These are phyloP conservation scores for Russula ochroleuca DNA, from an alignment of 768 basidiomycete genomes.

Conservation along the genomic window DNA sequence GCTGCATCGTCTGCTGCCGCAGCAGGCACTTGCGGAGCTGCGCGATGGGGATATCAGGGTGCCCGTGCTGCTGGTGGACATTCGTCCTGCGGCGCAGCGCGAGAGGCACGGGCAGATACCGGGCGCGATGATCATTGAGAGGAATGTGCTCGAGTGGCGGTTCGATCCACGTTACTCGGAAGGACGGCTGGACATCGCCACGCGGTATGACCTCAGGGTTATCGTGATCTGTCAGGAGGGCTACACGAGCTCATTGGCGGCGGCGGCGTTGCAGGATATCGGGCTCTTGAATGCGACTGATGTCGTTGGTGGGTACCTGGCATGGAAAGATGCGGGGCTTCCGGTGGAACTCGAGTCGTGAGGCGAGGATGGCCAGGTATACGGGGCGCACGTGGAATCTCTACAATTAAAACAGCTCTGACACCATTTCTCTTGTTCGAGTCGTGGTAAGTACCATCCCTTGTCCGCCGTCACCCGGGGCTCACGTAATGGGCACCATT, in stretches of 20 bases:
- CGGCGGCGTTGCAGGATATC: constrained; percentile 60
- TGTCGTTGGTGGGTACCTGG: constrained; percentile 67
- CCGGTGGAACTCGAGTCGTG: constrained; percentile 38
- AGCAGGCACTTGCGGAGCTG: constrained; percentile 58
- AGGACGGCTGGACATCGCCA: constrained; percentile 58
- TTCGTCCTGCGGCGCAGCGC: constrained; percentile 62
- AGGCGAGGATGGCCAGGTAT: neutral
- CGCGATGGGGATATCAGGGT: constrained; percentile 43
- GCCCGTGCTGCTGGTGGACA: constrained; percentile 74
- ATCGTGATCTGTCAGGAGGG: constrained; percentile 77
- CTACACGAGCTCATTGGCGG: constrained; percentile 67
- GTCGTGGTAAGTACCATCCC: constrained; percentile 7
- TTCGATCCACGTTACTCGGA: constrained; percentile 62
- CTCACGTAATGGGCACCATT: constrained; percentile 11
- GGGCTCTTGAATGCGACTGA: constrained; percentile 74
- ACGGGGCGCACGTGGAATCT: neutral
- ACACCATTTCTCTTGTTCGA: neutral
- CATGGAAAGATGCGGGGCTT: constrained; percentile 65
- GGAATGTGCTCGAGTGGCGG: constrained; percentile 75
- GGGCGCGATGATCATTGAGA: constrained; percentile 68
- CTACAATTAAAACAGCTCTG: neutral
- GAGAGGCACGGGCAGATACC: constrained; percentile 53
- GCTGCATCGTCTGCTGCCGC: constrained; percentile 58
- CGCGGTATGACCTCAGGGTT: constrained; percentile 69
- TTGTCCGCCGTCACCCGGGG: neutral